Base-by-base conservation (phyloP, 2,329 filamentous ascomycete species). In the Parastagonospora nodorum region DNA sequence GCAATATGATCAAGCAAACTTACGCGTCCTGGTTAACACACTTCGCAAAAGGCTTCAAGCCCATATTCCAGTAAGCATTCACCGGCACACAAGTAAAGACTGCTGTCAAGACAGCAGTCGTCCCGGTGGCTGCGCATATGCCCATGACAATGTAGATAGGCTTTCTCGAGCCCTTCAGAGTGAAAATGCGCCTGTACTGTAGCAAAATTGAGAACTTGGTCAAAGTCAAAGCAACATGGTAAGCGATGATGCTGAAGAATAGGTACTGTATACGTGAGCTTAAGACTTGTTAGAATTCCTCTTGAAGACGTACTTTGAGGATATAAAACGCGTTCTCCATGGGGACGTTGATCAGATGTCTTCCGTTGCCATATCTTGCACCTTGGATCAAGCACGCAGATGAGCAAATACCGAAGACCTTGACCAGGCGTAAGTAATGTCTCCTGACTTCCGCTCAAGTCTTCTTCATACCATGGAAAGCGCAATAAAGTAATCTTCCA, bases 201-300 rank as follows among this genome's bases (percentile, higher is more conserved):
- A 62, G 29, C 28, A 65, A 27, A n/a, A 65, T 65, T 2, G 60
- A 62, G 8, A 64, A 40, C 38, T 64, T 64, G 24, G 56, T 64
- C 11, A 54, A 36, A 12, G 55, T 60, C 36, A 64, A 50, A 38
- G 47, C 55, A 12, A 55, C 35, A 39, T 51, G 50, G 39, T 64
- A 64, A 30, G 49, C 29, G 6, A 58, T 27, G 40, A 64, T 63
- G 43, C 60, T 61, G 45, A 59, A 55, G 44, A 51, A 64, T 4
- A 64, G 48, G 31, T 52, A 63, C 61, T 64, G 28, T n/a, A 14
- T 11, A 12, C n/a, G 30, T 60, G 8, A 61, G 52, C 39, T 1
- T 19, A 9, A 2, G 6, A 6, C n/a, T n/a, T 1, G 11, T 29
- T 11, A 14, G 7, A 5, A 8, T 28, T 2, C 14, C 11, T 14